phyloP scores from a whole-genome alignment of 148 eudicot species.

The Rheum nobile region DNA sequence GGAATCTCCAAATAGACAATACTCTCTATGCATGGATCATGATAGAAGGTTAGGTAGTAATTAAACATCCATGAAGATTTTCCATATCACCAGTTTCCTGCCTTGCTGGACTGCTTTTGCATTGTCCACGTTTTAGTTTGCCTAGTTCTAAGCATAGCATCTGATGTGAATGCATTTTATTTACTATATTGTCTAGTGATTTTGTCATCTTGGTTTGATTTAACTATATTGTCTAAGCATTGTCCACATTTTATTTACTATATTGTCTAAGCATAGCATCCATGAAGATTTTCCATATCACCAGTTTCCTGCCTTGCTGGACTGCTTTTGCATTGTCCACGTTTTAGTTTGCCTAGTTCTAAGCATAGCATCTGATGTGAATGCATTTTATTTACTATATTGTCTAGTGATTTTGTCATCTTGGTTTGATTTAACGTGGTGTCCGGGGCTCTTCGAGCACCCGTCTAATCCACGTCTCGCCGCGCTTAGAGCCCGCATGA shows the following conservation, averaged over 20 bases:
- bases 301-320: background rate
- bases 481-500: no score
- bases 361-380: background rate
- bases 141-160: background rate
- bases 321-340: background rate
- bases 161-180: background rate
- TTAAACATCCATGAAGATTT: background rate
- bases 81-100: background rate
- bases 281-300: background rate
- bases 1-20: background rate
- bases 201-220: no score
- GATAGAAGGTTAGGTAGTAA: background rate
- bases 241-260: no score
- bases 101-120: background rate
- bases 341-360: background rate
- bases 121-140: background rate
- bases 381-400: background rate
- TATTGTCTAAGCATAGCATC: no score
- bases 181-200: background rate
- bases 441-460: no score
- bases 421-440: no score
- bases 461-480: no score
- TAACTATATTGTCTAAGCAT: no score
- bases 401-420: slow-evolving; percentile 1
- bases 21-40: background rate